Conservation (phyloP, 495 filamentous ascomycete genomes). For the Aspergillus haitiensis region DNA sequence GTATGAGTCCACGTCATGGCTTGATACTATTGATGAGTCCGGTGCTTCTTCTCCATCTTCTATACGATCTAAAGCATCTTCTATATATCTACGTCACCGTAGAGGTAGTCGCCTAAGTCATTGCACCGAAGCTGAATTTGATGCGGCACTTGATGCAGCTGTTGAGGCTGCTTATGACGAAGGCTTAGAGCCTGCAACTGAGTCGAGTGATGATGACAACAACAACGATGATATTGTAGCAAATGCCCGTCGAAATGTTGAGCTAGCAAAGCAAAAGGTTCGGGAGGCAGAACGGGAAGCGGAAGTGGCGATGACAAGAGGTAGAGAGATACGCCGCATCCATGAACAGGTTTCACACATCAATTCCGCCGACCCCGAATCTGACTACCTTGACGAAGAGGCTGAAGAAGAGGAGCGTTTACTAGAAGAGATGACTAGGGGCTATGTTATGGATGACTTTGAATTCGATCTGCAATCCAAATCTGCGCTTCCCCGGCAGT, state of each 20-base stretch:
- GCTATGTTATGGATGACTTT: constrained; percentile 85
- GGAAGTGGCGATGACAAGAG: constrained; percentile 56
- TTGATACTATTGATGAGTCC: constrained; percentile 96
- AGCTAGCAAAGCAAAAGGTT: constrained; percentile 75
- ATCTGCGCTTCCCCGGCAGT: constrained; percentile 79
- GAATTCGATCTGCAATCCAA: constrained; percentile 73
- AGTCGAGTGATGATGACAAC: constrained; percentile 40
- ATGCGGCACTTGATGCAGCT: constrained; percentile 91
- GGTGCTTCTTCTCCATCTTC: constrained; percentile 78
- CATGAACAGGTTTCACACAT: constrained; percentile 36
- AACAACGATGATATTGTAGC: constrained; percentile 49
- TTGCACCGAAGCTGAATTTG: constrained; percentile 87
- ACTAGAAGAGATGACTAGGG: constrained; percentile 88
- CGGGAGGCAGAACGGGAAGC: constrained; percentile 78
- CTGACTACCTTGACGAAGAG: constrained; percentile 64
- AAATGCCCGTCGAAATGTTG: constrained; percentile 67
- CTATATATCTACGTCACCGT: constrained; percentile 64
- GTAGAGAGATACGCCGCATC: constrained; percentile 41
- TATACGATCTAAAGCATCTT: constrained; percentile 76
- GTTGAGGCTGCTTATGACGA: constrained; percentile 97
- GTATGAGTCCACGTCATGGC: constrained; percentile 85
- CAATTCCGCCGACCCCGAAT: constrained; percentile 37
- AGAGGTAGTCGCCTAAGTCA: constrained; percentile 66
- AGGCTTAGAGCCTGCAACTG: constrained; percentile 71
- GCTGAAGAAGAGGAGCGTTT: constrained; percentile 90